Evolutionary conservation across 163 green algal genomes (phyloP), one percentile per base, ranked within the genome.

Genomic region (Chlamydomonas reinhardtii): DNA sequence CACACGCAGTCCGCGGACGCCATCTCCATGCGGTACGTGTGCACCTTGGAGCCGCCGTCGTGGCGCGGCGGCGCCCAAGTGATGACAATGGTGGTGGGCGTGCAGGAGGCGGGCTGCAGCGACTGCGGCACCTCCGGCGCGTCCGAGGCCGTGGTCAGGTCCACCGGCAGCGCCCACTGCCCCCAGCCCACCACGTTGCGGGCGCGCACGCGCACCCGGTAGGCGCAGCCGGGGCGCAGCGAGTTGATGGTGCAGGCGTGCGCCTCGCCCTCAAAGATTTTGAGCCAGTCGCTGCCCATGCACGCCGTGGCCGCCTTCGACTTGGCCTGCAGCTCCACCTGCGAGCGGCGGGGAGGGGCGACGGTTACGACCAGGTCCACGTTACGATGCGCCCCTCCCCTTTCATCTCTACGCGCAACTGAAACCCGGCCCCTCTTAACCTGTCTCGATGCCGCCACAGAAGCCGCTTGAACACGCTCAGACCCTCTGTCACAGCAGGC

Each of bases 261-360:
- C 75, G 83, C 76, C 35, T 82, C 39, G 52, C 92, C 92, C 66
- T 94, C 81, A 64, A 94, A 96, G 32, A 94, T 92, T 19, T 89
- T 70, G 9, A 94, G 37, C 94, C 94, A 97, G 22, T 96, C 93
- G 31, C 65, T 74, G 19, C 88, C 83, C 86, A 96, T 92, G 65
- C 71, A 83, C 25, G 82, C 78, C 4, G 84, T 66, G 14, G 93
- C 93, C 0, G 90, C 88, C 11, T 85, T 89, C 31, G 89, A 93
- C 66, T 92, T 93, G 27, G 94, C 91, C 64, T 94, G 90, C 64
- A 97, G 74, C 90, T 97, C 90, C 19, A 95, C 87, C 87, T 93
- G 90, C 52, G 72, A n/a, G 0, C 4, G 27, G 68, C 29, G 15
- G 8, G 68, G 19, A 31, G n/a, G 66, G n/a, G 12, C 11, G 59